phyloP scores from a whole-genome alignment of 768 basidiomycete genomes.

The Trametes punicea region DNA sequence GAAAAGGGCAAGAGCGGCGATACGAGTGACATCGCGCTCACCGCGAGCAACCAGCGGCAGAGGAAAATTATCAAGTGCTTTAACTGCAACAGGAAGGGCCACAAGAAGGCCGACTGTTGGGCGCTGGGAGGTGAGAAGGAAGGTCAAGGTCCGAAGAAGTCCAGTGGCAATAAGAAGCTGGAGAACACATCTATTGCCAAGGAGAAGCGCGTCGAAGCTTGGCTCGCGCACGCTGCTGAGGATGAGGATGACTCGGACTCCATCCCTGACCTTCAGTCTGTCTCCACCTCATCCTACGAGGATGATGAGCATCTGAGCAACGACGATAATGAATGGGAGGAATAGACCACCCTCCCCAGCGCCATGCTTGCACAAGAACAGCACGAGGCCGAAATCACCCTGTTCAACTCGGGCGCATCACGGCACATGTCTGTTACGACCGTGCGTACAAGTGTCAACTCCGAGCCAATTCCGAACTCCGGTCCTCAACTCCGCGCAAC shows the following conservation, averaged over 20 bases:
- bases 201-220: not conserved
- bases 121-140: not conserved
- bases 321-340: too few species aligned
- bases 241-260: not conserved
- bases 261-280: too few species aligned
- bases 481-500: too few species aligned
- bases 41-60: not conserved
- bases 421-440: not conserved
- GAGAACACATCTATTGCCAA: not conserved
- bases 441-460: too few species aligned
- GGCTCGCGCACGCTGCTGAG: not conserved
- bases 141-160: not conserved
- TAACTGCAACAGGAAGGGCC: not conserved
- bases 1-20: not conserved
- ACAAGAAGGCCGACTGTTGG: not conserved
- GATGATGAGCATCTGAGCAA: too few species aligned
- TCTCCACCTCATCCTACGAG: too few species aligned
- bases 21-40: not conserved
- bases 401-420: not conserved
- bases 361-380: too few species aligned
- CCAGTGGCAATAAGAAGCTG: not conserved
- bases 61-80: not conserved
- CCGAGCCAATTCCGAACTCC: too few species aligned
- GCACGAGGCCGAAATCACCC: too few species aligned
- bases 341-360: too few species aligned